Percentiles rank a stretch among this genome's conserved stretches.
These are phyloP conservation scores for Alternaria ethzedia DNA, from an alignment of 2,329 filamentous ascomycete genomes.

Conservation along the genomic window DNA sequence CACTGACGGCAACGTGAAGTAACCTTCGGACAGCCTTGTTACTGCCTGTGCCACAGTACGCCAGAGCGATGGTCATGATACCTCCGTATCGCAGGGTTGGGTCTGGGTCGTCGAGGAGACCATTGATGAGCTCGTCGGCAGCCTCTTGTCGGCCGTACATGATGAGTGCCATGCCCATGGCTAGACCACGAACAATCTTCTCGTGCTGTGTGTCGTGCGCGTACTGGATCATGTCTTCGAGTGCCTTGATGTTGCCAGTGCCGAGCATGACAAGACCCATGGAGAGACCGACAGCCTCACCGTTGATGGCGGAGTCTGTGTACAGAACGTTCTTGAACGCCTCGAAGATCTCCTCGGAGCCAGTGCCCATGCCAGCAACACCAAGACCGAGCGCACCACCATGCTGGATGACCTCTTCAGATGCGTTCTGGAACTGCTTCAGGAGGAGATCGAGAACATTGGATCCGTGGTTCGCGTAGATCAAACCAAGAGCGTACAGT, in stretches of 20 bases:
- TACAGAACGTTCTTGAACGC: conserved; percentile 89
- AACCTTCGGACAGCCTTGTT: conserved; percentile 98
- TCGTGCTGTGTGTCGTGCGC: conserved; percentile 98
- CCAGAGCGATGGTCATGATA: conserved; percentile 97
- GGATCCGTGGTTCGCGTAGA: conserved; percentile 96
- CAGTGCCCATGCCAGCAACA: conserved; percentile 97
- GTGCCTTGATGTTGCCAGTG: conserved; percentile 90
- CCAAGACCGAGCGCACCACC: conserved; percentile 93
- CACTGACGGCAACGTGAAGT: conserved; percentile 93
- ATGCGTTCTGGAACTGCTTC: conserved; percentile 74
- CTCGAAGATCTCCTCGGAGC: conserved; percentile 87
- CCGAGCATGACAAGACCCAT: conserved; percentile 99
- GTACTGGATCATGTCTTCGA: conserved; percentile 97
- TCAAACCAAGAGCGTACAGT: conserved; percentile 91
- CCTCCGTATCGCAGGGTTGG: conserved; percentile 93
- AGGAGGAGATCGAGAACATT: conserved; percentile 84
- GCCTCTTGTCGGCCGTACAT: conserved; percentile 97
- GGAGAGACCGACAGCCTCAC: conserved; percentile 91
- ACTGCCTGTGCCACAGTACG: conserved; percentile 95
- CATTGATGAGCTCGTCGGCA: conserved; percentile 92
- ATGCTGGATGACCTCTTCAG: conserved; percentile 94
- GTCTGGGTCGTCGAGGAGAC: conserved; percentile 89
- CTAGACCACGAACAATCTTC: conserved; percentile 96
- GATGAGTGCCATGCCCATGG: conserved; percentile 95
- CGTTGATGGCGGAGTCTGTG: conserved; percentile 93